phyloP scores from a whole-genome alignment of 2,329 filamentous ascomycete genomes.

The Fusarium sp. region DNA sequence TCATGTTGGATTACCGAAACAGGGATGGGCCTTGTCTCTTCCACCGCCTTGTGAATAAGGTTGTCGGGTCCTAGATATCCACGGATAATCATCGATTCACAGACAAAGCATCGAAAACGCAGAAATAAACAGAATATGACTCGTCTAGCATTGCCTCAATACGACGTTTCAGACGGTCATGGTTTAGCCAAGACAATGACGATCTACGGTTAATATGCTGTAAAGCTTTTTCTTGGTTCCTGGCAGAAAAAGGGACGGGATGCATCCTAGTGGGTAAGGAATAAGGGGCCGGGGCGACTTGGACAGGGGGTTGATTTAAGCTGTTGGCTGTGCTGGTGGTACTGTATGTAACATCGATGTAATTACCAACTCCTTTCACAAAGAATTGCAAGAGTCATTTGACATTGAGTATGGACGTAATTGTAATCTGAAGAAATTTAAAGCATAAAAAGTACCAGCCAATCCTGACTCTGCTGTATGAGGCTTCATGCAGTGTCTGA shows the following conservation, averaged over 20 bases:
- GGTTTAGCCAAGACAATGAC: constrained; percentile 10
- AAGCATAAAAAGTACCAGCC: not conserved
- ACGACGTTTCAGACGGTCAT: not conserved
- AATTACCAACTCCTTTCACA: not conserved
- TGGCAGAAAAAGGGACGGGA: constrained; percentile 25
- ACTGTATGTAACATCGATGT: constrained; percentile 10
- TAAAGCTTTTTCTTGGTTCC: constrained; percentile 31
- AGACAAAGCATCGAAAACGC: not conserved
- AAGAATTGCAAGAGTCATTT: not conserved
- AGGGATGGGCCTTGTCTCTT: constrained; percentile 16
- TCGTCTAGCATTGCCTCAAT: not conserved
- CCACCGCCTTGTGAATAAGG: constrained; percentile 7
- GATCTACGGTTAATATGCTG: constrained; percentile 16
- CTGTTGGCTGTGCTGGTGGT: constrained; percentile 9
- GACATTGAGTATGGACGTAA: not conserved
- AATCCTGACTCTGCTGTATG: constrained; percentile 3
- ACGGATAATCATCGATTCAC: not conserved
- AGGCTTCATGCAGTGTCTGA: not conserved
- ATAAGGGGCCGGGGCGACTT: constrained; percentile 33
- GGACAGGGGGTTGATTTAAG: constrained; percentile 32
- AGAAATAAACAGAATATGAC: not conserved
- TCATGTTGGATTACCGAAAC: constrained; percentile 3
- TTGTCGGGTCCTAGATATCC: not conserved
- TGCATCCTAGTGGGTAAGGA: constrained; percentile 33
- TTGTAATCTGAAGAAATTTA: not conserved